These are phyloP conservation scores for Xanthoconium separans DNA, from an alignment of 1,284 basidiomycete genomes.

Conservation along the genomic window DNA sequence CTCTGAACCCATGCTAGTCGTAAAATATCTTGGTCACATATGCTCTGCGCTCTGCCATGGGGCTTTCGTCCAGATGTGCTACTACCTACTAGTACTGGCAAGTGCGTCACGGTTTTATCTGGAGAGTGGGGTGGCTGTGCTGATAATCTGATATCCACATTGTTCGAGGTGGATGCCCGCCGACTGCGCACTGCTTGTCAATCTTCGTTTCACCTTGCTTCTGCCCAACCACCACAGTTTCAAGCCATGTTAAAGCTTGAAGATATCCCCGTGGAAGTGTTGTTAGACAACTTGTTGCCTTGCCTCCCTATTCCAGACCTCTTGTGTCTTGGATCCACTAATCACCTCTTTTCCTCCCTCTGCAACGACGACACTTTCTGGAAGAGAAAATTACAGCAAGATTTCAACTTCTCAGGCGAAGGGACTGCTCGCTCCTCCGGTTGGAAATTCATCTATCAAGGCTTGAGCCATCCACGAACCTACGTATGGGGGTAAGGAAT, in stretches of 20 bases:
- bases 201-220: neutral
- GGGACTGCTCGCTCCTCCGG: constrained; percentile 70
- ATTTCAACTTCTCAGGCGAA: constrained; percentile 75
- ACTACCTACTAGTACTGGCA: too few species aligned
- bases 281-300: constrained; percentile 73
- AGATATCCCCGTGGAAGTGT: constrained; percentile 68
- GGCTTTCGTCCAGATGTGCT: neutral
- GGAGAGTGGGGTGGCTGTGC: constrained; percentile 24
- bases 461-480: constrained; percentile 56
- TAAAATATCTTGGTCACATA: too few species aligned
- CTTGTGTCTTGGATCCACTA: constrained; percentile 54
- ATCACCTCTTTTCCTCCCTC: constrained; percentile 54
- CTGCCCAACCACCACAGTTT: neutral
- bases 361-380: constrained; percentile 79
- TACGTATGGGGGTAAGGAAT: constrained; percentile 79
- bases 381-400: constrained; percentile 67
- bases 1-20: neutral
- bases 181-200: constrained; percentile 9
- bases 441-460: constrained; percentile 78
- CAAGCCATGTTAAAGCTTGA: constrained; percentile 37
- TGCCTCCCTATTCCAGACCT: constrained; percentile 59
- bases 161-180: neutral
- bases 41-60: neutral
- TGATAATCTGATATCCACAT: constrained; percentile 17
- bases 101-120: too few species aligned